Percentiles rank a stretch among this genome's conserved stretches.
phyloP scores from a whole-genome alignment of 2,329 filamentous ascomycete species.

The Xylogone sp. region DNA sequence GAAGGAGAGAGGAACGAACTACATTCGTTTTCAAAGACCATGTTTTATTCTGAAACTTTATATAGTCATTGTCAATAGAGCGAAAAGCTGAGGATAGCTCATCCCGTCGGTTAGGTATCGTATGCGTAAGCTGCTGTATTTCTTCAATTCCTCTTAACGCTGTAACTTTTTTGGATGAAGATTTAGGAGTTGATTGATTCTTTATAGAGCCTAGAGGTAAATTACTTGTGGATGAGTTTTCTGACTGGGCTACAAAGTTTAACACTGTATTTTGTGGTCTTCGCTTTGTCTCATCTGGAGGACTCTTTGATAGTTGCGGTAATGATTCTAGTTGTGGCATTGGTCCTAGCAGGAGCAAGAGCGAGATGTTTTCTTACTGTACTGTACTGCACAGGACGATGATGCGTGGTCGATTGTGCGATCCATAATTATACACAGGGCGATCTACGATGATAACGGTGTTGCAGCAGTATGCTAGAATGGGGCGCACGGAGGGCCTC shows the following conservation, averaged over 20 bases:
- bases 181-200: conserved; percentile 36
- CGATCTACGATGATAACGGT: background rate
- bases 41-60: conserved; percentile 67
- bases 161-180: conserved; percentile 41
- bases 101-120: conserved; percentile 55
- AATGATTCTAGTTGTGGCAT: background rate
- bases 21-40: conserved; percentile 67
- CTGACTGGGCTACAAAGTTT: conserved; percentile 22
- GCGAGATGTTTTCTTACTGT: background rate
- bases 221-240: conserved; percentile 29
- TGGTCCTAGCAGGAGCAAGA: conserved; percentile 3
- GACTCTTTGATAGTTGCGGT: conserved; percentile 18
- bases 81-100: conserved; percentile 68
- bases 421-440: background rate
- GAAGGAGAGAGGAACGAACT: conserved; percentile 58
- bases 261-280: conserved; percentile 26
- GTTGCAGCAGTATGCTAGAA: background rate
- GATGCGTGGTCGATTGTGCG: background rate
- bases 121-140: conserved; percentile 15
- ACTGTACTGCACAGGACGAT: background rate
- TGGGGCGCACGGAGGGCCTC: no score
- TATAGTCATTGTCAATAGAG: conserved; percentile 63
- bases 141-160: conserved; percentile 40
- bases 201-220: conserved; percentile 41
- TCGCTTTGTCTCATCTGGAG: conserved; percentile 18